A percentile compares a stretch with the other conserved stretches of the same genome.
phyloP scores from a whole-genome alignment of 2,329 filamentous ascomycete genomes.

The Aspergillus alliaceus region DNA sequence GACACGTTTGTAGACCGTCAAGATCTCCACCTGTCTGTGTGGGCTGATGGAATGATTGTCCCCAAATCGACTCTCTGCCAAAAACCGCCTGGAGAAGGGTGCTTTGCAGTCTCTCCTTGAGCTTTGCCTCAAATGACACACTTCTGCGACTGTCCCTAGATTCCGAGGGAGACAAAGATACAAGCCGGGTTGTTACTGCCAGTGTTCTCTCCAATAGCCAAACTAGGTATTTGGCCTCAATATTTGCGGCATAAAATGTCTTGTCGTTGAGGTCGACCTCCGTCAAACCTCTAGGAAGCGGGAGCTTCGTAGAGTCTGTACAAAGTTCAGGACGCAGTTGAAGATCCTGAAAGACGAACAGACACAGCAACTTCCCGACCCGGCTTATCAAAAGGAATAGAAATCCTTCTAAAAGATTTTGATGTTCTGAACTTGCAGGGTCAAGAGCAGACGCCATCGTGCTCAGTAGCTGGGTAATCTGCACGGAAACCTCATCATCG shows the following conservation, averaged over 20 bases:
- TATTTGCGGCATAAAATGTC: conserved; percentile 25
- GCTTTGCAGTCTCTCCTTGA: conserved; percentile 37
- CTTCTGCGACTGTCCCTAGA: neutral
- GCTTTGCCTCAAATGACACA: conserved; percentile 18
- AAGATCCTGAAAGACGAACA: conserved; percentile 41
- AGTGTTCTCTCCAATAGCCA: conserved; percentile 34
- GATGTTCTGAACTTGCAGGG: conserved; percentile 23
- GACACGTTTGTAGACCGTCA: conserved; percentile 7
- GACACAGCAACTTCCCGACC: conserved; percentile 41
- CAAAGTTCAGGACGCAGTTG: conserved; percentile 25
- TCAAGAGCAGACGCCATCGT: conserved; percentile 34
- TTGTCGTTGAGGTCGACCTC: conserved; percentile 22
- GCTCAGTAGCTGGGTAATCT: conserved; percentile 27
- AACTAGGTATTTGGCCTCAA: conserved; percentile 39
- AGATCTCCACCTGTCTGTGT: conserved; percentile 18
- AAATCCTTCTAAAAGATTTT: conserved; percentile 43
- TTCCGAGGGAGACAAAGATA: neutral
- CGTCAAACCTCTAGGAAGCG: conserved; percentile 32
- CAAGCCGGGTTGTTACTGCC: conserved; percentile 21
- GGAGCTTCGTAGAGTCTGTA: conserved; percentile 23
- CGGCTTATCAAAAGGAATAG: conserved; percentile 39
- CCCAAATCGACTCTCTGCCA: conserved; percentile 32
- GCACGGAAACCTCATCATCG: conserved; percentile 18
- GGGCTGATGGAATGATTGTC: conserved; percentile 26
- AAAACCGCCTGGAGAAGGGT: conserved; percentile 45